A percentile compares a stretch with the other conserved stretches of the same genome.
Evolutionary conservation across 2,329 filamentous ascomycete species (phyloP).

Genomic region (Xylariaceae sp.): DNA sequence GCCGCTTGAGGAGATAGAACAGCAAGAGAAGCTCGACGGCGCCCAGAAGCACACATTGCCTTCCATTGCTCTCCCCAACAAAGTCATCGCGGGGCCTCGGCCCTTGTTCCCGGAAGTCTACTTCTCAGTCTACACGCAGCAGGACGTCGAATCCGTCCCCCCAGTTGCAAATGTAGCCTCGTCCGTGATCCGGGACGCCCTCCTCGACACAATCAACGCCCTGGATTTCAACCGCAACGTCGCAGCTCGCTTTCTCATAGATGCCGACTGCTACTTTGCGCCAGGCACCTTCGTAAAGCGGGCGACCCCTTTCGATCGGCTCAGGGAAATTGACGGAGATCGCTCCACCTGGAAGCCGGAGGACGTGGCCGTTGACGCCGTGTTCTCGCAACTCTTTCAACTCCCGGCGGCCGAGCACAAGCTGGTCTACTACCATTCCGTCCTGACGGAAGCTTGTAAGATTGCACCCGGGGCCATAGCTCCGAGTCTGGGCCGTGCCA

Average conservation of each 20-base stretch:
- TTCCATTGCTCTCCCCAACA: conserved; percentile 65
- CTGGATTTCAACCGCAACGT: conserved; percentile 88
- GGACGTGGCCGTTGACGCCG: conserved; percentile 93
- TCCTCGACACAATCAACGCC: conserved; percentile 90
- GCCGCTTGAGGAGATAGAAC: conserved; percentile 54
- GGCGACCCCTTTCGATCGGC: conserved; percentile 84
- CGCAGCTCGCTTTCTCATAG: conserved; percentile 83
- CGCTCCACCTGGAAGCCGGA: conserved; percentile 92
- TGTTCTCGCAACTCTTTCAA: conserved; percentile 91
- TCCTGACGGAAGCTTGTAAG: conserved; percentile 93
- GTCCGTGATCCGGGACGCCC: conserved; percentile 75
- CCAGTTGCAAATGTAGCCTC: conserved; percentile 69
- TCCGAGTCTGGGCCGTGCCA: conserved; percentile 86
- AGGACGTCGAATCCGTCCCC: conserved; percentile 86
- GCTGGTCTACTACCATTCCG: conserved; percentile 91
- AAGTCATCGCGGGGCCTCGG: conserved; percentile 66
- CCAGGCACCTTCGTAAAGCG: conserved; percentile 88
- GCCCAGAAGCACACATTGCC: conserved; percentile 74
- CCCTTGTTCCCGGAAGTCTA: conserved; percentile 88
- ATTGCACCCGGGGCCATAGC: conserved; percentile 94
- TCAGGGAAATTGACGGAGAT: conserved; percentile 61
- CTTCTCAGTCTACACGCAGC: conserved; percentile 83
- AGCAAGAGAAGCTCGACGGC: conserved; percentile 52
- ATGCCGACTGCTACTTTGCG: conserved; percentile 91
- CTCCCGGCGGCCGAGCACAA: conserved; percentile 86